phyloP scores from a whole-genome alignment of 495 filamentous ascomycete genomes.

The Pseudotulostoma volvatum region DNA sequence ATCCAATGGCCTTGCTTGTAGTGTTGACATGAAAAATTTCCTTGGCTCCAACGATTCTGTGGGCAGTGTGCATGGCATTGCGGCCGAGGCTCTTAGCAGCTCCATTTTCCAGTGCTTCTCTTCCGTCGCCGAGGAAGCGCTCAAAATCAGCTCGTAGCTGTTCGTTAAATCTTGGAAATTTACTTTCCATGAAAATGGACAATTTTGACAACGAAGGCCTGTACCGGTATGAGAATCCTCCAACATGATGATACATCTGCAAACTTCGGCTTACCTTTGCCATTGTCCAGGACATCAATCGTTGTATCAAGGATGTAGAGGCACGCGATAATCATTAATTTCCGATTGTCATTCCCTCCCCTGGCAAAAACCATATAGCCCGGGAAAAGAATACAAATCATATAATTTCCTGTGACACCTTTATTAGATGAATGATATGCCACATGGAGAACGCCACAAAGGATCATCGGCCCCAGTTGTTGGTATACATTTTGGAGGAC shows the following conservation, averaged over 20 bases:
- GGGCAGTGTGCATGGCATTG: conserved; percentile 11
- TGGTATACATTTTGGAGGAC: conserved; percentile 39
- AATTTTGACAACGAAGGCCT: conserved; percentile 78
- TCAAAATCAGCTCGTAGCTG: conserved; percentile 72
- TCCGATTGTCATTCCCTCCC: conserved; percentile 37
- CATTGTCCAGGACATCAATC: conserved; percentile 65
- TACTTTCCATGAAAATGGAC: conserved; percentile 85
- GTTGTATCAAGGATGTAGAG: conserved; percentile 53
- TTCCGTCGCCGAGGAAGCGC: conserved; percentile 70
- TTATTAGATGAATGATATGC: conserved; percentile 53
- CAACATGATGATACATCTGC: neutral
- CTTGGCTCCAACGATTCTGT: conserved; percentile 13
- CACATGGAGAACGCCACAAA: conserved; percentile 79
- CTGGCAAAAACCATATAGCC: conserved; percentile 67
- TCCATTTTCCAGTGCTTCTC: conserved; percentile 55
- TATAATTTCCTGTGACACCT: conserved; percentile 56
- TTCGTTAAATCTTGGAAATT: conserved; percentile 62
- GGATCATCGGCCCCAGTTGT: conserved; percentile 60
- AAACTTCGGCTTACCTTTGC: conserved; percentile 48
- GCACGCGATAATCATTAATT: conserved; percentile 59
- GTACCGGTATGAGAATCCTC: neutral
- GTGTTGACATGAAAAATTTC: conserved; percentile 35
- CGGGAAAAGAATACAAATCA: conserved; percentile 75
- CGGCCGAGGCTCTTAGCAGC: conserved; percentile 18
- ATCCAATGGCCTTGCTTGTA: conserved; percentile 60